Evolutionary conservation across 805 yeast genomes (phyloP), one percentile per base, ranked within the genome.

Genomic region (Spathaspora gorwiae): DNA sequence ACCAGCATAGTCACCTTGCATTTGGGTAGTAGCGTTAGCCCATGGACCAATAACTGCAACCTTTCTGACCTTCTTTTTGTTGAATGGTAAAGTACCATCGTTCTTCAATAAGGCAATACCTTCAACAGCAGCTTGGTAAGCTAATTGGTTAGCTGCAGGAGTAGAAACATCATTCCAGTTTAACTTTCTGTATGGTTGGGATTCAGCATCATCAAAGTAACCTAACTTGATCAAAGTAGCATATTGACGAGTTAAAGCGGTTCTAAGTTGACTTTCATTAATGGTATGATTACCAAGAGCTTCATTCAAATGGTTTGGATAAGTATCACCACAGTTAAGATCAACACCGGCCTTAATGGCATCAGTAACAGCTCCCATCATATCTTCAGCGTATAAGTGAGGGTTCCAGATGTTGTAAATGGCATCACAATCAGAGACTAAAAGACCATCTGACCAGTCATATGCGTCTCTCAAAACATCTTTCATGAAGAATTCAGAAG

Each of bases 71-170:
- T 27, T 26, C 12, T 43, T 37, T 5, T 39, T 29, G 27, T 38
- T 31, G 13, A 46, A 39, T 38, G 49, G 49, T 39, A 46, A 42
- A n/a, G 46, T 40, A 46, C 45, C 45, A 35, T 42, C 46, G 29
- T 46, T 46, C 46, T 46, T 46, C 14, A 46, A 37, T 12, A 46
- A 39, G 26, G 45, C 46, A 36, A 46, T 46, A 38, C 49, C 49
- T 42, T 46, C 49, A 42, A 39, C 38, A 15, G 49, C 49, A 29
- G 40, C 39, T 36, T 39, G 47, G 37, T 39, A 44, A 35, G 47
- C 47, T 24, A 39, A 40, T 26, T 29, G 31, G n/a, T 44, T 26
- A 31, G 47, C 43, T 24, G 39, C 33, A 26, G 43, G 40, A 32
- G 42, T 44, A 32, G 29, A 24, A 40, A 35, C 38, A 36, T 44